phyloP scores from a whole-genome alignment of 768 basidiomycete genomes.

The Favolaschia claudopus region DNA sequence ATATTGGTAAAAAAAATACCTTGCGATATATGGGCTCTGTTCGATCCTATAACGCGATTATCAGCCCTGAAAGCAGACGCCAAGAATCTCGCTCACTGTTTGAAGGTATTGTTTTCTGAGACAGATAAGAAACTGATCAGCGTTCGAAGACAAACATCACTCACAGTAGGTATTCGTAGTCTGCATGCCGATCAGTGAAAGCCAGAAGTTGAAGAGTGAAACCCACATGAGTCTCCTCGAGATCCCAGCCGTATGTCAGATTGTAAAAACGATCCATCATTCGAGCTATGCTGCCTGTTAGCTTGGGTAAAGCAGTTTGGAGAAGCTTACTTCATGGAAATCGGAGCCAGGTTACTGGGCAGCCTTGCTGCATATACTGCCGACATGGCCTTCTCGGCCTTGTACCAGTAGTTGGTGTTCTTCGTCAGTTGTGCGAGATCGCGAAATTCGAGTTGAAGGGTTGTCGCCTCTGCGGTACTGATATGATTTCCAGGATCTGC shows the following conservation, averaged over 20 bases:
- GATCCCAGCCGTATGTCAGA: conserved; percentile 79
- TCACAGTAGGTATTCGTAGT: conserved; percentile 78
- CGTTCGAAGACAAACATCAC: conserved; percentile 26
- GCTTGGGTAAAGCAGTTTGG: too few relatives aligned
- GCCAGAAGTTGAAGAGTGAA: too few relatives aligned
- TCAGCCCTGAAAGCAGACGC: neutral
- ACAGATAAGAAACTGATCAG: neutral
- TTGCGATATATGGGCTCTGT: conserved; percentile 69
- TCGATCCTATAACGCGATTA: conserved; percentile 46
- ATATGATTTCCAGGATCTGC: conserved; percentile 49
- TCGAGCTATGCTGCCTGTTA: conserved; percentile 23
- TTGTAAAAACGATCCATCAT: conserved; percentile 37
- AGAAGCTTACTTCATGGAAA: conserved; percentile 67
- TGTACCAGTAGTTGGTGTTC: conserved; percentile 71
- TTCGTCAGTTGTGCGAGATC: conserved; percentile 72
- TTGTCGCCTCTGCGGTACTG: conserved; percentile 75
- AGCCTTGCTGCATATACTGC: conserved; percentile 59
- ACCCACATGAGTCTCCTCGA: conserved; percentile 81
- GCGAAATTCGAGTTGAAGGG: conserved; percentile 78
- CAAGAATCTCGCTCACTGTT: conserved; percentile 51
- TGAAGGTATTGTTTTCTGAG: conserved; percentile 67
- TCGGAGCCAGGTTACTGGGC: conserved; percentile 69
- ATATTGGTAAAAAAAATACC: conserved; percentile 41
- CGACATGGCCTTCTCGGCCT: conserved; percentile 70
- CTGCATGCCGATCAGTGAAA: too few relatives aligned